A percentile compares a stretch with the other conserved stretches of the same genome.
Evolutionary conservation across 2,329 filamentous ascomycete species (phyloP).

Genomic region (Chrysoporthe cubensis): DNA sequence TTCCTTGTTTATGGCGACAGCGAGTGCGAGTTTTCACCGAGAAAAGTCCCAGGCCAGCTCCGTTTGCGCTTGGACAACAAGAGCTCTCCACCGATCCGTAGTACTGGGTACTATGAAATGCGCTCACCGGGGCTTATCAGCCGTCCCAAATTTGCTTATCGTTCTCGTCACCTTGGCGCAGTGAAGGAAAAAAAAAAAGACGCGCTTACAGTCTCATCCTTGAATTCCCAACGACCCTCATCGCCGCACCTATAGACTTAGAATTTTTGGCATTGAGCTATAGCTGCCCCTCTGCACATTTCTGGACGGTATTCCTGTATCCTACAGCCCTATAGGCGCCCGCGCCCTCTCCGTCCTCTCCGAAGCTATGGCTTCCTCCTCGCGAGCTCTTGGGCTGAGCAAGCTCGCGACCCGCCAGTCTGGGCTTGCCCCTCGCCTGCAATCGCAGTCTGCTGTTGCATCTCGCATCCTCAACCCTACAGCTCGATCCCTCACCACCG

Average conservation of each 20-base stretch:
- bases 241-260: constrained; percentile 1
- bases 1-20: neutral
- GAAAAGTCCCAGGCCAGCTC: neutral
- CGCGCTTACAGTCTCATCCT: constrained; percentile 24
- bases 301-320: neutral
- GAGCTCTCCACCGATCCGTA: neutral
- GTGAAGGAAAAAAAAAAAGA: constrained; percentile 17
- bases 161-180: neutral
- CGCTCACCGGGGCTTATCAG: neutral
- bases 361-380: constrained; percentile 40
- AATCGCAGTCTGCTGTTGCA: constrained; percentile 30
- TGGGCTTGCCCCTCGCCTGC: constrained; percentile 32
- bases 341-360: constrained; percentile 24
- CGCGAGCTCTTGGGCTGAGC: constrained; percentile 37
- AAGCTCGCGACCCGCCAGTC: constrained; percentile 37
- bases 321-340: constrained; percentile 6
- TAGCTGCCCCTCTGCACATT: neutral
- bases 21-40: constrained; percentile 1
- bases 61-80: neutral
- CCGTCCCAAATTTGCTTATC: neutral
- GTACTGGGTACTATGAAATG: neutral
- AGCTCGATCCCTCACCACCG: constrained; percentile 29
- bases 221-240: constrained; percentile 17
- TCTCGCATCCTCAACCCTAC: constrained; percentile 36
- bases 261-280: neutral